A percentile compares a stretch with the other conserved stretches of the same genome.
Evolutionary conservation across 2,329 filamentous ascomycete species (phyloP).

Genomic region (Botryotinia calthae): DNA sequence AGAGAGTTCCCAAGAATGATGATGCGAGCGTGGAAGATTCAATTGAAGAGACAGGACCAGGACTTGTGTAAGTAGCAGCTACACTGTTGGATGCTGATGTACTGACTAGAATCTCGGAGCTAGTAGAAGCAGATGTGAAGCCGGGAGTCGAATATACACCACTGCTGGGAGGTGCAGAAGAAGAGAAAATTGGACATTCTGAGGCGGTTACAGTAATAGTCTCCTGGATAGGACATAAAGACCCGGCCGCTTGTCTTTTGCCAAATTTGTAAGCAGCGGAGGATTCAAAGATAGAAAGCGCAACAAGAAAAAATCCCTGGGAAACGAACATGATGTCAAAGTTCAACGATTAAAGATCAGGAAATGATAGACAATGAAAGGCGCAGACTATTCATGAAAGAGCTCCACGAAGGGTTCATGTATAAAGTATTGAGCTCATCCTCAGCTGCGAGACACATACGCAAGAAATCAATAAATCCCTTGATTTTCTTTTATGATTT

Average conservation of each 20-base stretch:
- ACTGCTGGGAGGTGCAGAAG: background rate
- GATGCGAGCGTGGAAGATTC: background rate
- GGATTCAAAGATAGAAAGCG: slow-evolving; percentile 6
- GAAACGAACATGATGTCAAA: slow-evolving; percentile 3
- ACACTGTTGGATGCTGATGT: background rate
- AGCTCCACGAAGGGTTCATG: background rate
- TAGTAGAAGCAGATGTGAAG: background rate
- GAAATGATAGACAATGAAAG: background rate
- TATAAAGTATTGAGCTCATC: background rate
- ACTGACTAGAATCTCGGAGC: background rate
- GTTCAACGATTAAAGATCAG: background rate
- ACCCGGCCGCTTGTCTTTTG: background rate
- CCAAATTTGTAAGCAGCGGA: slow-evolving; percentile 6
- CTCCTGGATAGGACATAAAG: slow-evolving; percentile 1
- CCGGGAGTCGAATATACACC: background rate
- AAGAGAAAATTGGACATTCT: slow-evolving; percentile 5
- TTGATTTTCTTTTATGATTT: background rate
- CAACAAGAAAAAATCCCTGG: background rate
- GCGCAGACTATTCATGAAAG: background rate
- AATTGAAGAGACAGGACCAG: background rate
- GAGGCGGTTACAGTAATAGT: slow-evolving; percentile 9
- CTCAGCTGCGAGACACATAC: background rate
- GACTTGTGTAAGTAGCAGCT: slow-evolving; percentile 6
- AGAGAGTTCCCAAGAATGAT: background rate
- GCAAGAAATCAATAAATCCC: background rate